Base-by-base conservation (phyloP, 805 yeast genomes). In the Candida ponderosae region DNA sequence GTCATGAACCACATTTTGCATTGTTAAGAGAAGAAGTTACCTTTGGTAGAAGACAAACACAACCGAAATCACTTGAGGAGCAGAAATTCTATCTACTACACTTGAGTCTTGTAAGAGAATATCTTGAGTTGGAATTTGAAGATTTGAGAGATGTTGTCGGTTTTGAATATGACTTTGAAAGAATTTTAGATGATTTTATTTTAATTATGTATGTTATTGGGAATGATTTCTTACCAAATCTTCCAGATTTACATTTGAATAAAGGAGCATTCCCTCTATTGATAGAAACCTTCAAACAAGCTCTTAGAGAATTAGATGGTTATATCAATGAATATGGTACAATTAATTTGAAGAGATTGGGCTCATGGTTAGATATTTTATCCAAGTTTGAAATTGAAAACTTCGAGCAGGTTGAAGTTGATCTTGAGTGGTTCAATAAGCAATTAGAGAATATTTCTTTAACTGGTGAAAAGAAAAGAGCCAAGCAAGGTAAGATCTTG, bases 201-300 rank as follows among this genome's bases (percentile, higher is more conserved):
- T 68, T 93, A 42, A 81, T 90, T 50, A 76, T 87, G 81, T 89
- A 86, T 54, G 95, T 93, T 43, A 86, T 93, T 50, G 99, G 99
- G 51, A 93, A 93, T 56, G 99, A 93, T 71, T 93, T 93, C 78
- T 72, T 93, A 54, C 98, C 99, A 19, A 86, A 93, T 56, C 72
- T 94, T 49, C 98, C 99, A 0, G 95, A 89, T 59, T 69, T 93
- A 48, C 89, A 86, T 57, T 72, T 93, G 46, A 89, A 88, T 56
- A 93, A 89, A 50, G 97, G 97, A 48, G 98, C 97, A 1, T 84
- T 93, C 65, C 96, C 97, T n/a, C 72, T 88, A 23, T 69, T 93
- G 51, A 68, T 93, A 48, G 86, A 81, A 44, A 81, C 96, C 14
- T 93, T 93, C 65, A 93, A 89, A 57, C 79, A 77, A 51, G 77